Percentiles rank a stretch among this genome's conserved stretches.
These are phyloP conservation scores for Bryoglossum gracile DNA, from an alignment of 495 filamentous ascomycete genomes.

Conservation along the genomic window DNA sequence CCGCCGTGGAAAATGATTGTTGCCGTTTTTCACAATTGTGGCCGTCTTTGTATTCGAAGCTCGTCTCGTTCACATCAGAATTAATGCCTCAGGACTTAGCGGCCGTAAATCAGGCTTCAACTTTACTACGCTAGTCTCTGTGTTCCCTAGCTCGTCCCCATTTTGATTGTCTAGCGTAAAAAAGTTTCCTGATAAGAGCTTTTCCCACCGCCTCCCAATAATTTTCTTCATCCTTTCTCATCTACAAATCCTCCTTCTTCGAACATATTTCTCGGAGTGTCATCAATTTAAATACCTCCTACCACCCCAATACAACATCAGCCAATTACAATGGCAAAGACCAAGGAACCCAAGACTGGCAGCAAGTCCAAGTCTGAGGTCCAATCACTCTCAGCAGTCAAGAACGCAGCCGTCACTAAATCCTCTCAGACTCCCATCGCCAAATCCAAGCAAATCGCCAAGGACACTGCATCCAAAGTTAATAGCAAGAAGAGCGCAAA, in stretches of 20 bases:
- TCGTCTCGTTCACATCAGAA: conserved; percentile 13
- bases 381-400: conserved; percentile 30
- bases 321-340: conserved; percentile 49
- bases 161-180: conserved; percentile 12
- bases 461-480: conserved; percentile 37
- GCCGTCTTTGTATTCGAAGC: not conserved
- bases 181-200: conserved; percentile 17
- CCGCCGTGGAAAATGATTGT: no score
- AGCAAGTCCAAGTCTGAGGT: conserved; percentile 35
- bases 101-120: conserved; percentile 11
- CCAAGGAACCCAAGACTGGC: conserved; percentile 41
- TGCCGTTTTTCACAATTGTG: no score
- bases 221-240: conserved; percentile 7
- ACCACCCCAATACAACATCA: conserved; percentile 12
- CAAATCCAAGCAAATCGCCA: conserved; percentile 47
- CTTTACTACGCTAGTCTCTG: not conserved
- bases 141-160: not conserved
- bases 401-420: conserved; percentile 38
- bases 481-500: conserved; percentile 42
- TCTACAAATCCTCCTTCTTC: conserved; percentile 15
- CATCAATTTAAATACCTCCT: conserved; percentile 12
- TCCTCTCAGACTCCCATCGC: conserved; percentile 41
- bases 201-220: conserved; percentile 11
- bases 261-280: conserved; percentile 17
- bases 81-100: not conserved